Conservation (phyloP, 805 yeast species). For the Ogataea degrootiae region DNA sequence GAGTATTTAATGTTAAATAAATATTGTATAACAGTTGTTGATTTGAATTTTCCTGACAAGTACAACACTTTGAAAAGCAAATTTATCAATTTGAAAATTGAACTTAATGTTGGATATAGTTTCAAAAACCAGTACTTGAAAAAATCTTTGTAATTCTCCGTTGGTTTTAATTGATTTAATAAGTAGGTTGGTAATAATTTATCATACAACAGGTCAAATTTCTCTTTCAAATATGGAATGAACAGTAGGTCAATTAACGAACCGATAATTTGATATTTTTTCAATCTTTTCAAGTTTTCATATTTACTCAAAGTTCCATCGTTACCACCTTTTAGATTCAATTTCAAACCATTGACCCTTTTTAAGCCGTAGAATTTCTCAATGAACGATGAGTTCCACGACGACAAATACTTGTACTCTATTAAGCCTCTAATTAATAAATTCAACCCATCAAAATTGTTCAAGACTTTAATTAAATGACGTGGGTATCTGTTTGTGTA, state of each 20-base stretch:
- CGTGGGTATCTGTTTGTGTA: slow-evolving; percentile 78
- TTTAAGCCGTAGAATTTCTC: slow-evolving; percentile 91
- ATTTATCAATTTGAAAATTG: slow-evolving; percentile 42
- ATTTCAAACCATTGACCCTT: slow-evolving; percentile 36
- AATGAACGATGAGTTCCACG: slow-evolving; percentile 82
- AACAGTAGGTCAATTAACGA: slow-evolving; percentile 60
- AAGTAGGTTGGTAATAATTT: slow-evolving; percentile 54
- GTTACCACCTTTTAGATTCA: slow-evolving; percentile 8
- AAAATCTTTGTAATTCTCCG: slow-evolving; percentile 22
- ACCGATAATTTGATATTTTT: slow-evolving; percentile 45
- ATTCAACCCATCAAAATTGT: slow-evolving; percentile 74
- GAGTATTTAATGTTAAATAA: slow-evolving; percentile 62
- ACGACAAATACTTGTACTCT: slow-evolving; percentile 64
- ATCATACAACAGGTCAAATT: slow-evolving; percentile 61
- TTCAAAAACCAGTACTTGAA: slow-evolving; percentile 43
- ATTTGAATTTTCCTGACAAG: slow-evolving; percentile 59
- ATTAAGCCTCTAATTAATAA: slow-evolving; percentile 53
- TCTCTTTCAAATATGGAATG: slow-evolving; percentile 63
- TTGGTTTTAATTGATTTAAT: slow-evolving; percentile 38
- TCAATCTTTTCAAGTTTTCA: slow-evolving; percentile 50
- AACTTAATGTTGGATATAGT: slow-evolving; percentile 56
- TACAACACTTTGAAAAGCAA: slow-evolving; percentile 58
- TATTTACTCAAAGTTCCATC: slow-evolving; percentile 23
- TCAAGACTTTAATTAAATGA: slow-evolving; percentile 53
- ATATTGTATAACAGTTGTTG: slow-evolving; percentile 58